Evolutionary conservation across 208 protist genomes (phyloP), one percentile per base, ranked within the genome.

Genomic region (Crithidia sp.): DNA sequence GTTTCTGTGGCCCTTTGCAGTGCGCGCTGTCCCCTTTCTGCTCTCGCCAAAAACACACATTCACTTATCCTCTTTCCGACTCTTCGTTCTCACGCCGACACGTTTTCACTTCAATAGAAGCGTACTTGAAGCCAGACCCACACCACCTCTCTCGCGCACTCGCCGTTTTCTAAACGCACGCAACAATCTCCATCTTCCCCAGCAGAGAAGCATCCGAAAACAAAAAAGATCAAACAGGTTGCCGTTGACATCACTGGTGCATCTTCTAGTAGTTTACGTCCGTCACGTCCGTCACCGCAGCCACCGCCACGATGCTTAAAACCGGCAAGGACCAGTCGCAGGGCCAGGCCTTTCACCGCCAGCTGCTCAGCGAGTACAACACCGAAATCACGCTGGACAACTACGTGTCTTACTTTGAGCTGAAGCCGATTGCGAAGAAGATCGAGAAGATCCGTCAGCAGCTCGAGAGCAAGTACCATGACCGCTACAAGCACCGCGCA

Each of bases 301-400:
- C 28, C 28, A 28, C 28, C 28, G 28, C 28, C 28, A 28, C 28
- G 28, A 87, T 88, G 82, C 86, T 95, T 58, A 74, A 79, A 7
- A 95, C 90, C 5, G 86, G 86, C 13, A 93, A 93, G 69, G 77
- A 75, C 14, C 72, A 60, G 59, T 89, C 86, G 17, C 84, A 95
- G 67, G 90, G 88, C 6, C 88, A 93, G 74, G 76, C 87, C 56
- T 94, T 94, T 67, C 87, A 91, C 67, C 89, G 91, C 49, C 87
- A 81, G 58, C 84, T 96, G 17, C 82, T 96, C 58, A 92, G 86
- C 36, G 89, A 94, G 81, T 96, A 96, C 75, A 90, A 90, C 77
- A 92, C 91, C 10, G 83, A 91, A 14, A 85, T 93, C 70, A 96
- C 89, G 9, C 85, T 96, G 2, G 83, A 90, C 19, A 91, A 93